Evolutionary conservation across 2,329 filamentous ascomycete species (phyloP), one percentile per base, ranked within the genome.

Genomic region (Monosporascus sp.): DNA sequence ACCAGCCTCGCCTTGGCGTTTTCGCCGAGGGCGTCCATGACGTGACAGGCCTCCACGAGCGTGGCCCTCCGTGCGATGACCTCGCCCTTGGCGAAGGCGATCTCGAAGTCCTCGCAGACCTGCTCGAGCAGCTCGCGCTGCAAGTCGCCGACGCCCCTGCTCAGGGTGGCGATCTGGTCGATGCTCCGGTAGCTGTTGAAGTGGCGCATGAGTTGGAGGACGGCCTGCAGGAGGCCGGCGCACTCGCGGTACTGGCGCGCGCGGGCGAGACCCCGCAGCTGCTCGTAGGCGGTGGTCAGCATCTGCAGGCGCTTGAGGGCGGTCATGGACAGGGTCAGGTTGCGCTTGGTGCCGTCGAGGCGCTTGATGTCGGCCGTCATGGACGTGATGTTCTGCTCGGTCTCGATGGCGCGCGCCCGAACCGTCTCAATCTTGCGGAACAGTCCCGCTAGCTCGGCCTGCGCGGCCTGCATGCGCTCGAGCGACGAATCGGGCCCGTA

Each of bases 351-450:
- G 70, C 89, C 89, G 72, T 99, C 94, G 59, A 99, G 80, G 61
- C 93, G 86, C 76, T 99, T 99, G 70, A 99, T 99, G 67, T 99
- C 94, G 54, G 94, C 91, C 56, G 94, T 99, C 94, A 99, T 99
- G 61, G 91, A 91, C 47, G 93, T 97, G 67, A 99, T 99, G 60
- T 92, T 88, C 69, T 91, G 87, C 72, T 99, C 94, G 20, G 94
- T 97, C 77, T 92, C 86, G 63, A 95, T 83, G 38, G 94, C 94
- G 50, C 93, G 85, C 63, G 87, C 87, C 52, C 92, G 89, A 52
- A 99, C 93, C 60, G 86, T 89, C 70, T 97, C 93, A 70, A 99
- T 97, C 74, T 95, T 96, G 65, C 86, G 85, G 77, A 99, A 97
- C 39, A 99, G 84, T 62, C 88, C 86, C 18, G 88, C 88, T 57